Evolutionary conservation across 768 basidiomycete species (phyloP).

Genomic region (Suillus hirtellus): DNA sequence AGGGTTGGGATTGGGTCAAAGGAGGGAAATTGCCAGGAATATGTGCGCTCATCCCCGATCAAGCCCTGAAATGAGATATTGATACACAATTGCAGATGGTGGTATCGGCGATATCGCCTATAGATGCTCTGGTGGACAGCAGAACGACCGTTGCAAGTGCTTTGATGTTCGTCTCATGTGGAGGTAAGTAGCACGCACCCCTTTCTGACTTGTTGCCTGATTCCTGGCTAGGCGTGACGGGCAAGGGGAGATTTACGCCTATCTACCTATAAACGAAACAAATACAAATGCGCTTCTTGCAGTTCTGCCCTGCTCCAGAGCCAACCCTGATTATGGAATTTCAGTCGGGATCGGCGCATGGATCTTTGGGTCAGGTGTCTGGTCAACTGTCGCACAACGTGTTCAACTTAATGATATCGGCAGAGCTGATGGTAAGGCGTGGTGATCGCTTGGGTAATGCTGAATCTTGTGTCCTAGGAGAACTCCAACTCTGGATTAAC

Average conservation of each 20-base stretch:
- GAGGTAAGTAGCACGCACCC: conserved; percentile 44
- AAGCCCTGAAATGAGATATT: not conserved
- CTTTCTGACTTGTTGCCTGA: not conserved
- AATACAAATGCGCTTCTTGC: conserved; percentile 45
- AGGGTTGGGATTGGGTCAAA: conserved; percentile 66
- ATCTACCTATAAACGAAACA: conserved; percentile 52
- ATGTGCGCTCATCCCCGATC: conserved; percentile 43
- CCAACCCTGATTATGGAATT: conserved; percentile 61
- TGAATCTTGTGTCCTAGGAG: conserved; percentile 40
- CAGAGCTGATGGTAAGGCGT: conserved; percentile 50
- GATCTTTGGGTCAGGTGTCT: conserved; percentile 53
- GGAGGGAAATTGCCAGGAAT: conserved; percentile 79
- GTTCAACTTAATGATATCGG: conserved; percentile 68
- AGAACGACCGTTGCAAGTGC: conserved; percentile 61
- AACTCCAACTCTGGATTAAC: conserved; percentile 65
- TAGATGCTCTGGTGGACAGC: conserved; percentile 67
- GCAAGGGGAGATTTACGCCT: conserved; percentile 67
- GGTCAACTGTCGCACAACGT: conserved; percentile 66
- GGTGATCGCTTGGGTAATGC: not conserved
- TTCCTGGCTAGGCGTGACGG: conserved; percentile 44
- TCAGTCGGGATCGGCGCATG: conserved; percentile 70
- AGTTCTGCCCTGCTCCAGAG: conserved; percentile 49
- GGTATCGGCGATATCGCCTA: conserved; percentile 59
- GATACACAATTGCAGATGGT: conserved; percentile 41
- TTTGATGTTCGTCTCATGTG: conserved; percentile 77